Base-by-base conservation (phyloP, 352 stramenopile species). In the Phytophthora sp. region DNA sequence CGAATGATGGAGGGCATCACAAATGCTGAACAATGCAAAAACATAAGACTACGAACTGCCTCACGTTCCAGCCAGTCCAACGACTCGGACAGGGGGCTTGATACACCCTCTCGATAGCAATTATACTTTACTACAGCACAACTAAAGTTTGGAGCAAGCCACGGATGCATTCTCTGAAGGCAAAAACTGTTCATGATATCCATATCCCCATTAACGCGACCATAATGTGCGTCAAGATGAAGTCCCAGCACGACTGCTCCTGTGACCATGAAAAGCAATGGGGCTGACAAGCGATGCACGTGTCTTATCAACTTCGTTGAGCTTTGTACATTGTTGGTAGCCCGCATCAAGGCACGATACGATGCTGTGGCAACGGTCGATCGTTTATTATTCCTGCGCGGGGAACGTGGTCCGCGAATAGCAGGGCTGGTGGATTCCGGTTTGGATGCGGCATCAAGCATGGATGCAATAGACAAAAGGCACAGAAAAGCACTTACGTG, bases 21-120 rank as follows among this genome's bases (percentile, higher is more conserved):
- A 8, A 89, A 61, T 0, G 30, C 49, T 0, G 66, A 45, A 31
- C 79, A 89, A 58, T 87, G 77, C 15, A 60, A 72, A 37, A 89
- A 76, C 9, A 87, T 66, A 34, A 87, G 42, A 7, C 49, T 68
- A 12, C 17, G 45, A 11, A 69, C 28, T 18, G 54, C 21, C 13
- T 42, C 42, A 7, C 79, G 43, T 18, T 86, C 63, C 24, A 81
- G 58, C 6, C 10, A 32, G 27, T 23, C n/a, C 1, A 61, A 18
- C 3, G n/a, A 9, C n/a, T 6, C 11, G 11, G 11, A 13, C 17
- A 24, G 18, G 6, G 61, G 61, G 7, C 32, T 55, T 0, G 27
- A 31, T 4, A 76, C 52, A 17, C 45, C 35, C 3, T 70, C 28
- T 28, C 52, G 51, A 20, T 72, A 64, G 71, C 71, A 83, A 50